Percentiles rank a stretch among this genome's conserved stretches.
phyloP scores from a whole-genome alignment of 345 rosid species.

The Salix udensis region DNA sequence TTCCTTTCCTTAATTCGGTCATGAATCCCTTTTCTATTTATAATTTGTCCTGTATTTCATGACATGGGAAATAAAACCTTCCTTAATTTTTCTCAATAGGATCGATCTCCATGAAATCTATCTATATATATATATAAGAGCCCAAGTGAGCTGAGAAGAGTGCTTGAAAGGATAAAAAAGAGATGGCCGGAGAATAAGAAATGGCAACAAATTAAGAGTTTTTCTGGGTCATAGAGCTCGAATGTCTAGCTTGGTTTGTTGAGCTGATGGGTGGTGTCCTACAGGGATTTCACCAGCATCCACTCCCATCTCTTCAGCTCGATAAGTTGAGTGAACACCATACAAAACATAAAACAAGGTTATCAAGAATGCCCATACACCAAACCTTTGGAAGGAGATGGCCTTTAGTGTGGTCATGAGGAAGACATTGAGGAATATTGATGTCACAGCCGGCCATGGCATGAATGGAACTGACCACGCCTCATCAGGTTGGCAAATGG shows the following conservation, averaged over 20 bases:
- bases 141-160: not conserved
- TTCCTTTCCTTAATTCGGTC: no score
- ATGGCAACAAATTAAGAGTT: not conserved
- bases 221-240: slow-evolving; percentile 28
- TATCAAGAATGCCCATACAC: slow-evolving; percentile 62
- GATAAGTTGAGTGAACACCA: slow-evolving; percentile 82
- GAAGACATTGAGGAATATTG: slow-evolving; percentile 70
- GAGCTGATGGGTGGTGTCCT: slow-evolving; percentile 29
- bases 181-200: not conserved
- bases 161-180: not conserved
- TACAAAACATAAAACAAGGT: slow-evolving; percentile 68
- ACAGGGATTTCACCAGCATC: slow-evolving; percentile 16
- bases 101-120: slow-evolving; percentile 11
- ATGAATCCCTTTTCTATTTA: not conserved
- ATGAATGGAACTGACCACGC: slow-evolving; percentile 80
- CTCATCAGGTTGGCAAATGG: slow-evolving; percentile 16
- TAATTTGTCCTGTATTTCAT: not conserved
- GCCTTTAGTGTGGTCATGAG: slow-evolving; percentile 62
- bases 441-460: slow-evolving; percentile 88
- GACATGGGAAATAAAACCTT: not conserved
- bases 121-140: not conserved
- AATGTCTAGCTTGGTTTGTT: slow-evolving; percentile 41
- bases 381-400: slow-evolving; percentile 62
- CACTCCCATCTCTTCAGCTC: slow-evolving; percentile 64
- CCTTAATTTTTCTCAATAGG: slow-evolving; percentile 6